Base-by-base conservation (phyloP, 225 moss, liverwort and hornwort genomes). In the Polytrichum commune region DNA sequence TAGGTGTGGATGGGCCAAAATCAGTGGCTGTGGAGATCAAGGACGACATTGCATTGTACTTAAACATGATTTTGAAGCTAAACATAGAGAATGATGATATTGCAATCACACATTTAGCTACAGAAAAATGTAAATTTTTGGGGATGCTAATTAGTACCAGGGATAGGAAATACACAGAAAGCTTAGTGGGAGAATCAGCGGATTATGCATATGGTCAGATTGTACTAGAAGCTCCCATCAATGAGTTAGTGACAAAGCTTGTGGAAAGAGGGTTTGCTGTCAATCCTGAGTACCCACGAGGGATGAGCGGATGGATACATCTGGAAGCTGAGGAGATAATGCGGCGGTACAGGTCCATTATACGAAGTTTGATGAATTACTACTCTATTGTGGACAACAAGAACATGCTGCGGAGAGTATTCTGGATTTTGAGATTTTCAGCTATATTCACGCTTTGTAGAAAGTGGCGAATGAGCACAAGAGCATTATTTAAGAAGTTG, bases 391-490 rank as follows among this genome's bases (percentile, higher is more conserved):
- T 89, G 70, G 83, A 89, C 75, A 89, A 89, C 73, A 79, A 71
- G 55, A 89, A 86, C 65, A 84, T 86, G 89, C 74, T 89, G 83
- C 86, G 78, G 29, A 79, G 89, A 71, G 80, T 89, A 63, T 76
- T 81, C 55, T 89, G 89, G 89, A 73, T 89, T 70, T 28, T 89
- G 64, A 80, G 83, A 79, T 89, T 81, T 70, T 89, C 89, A n/a
- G 89, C 86, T 29, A 69, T 83, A 60, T 89, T 89, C 46, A 89
- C 89, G 55, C 79, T 89, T 57, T 89, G 89, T 63, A 83, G 89
- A 29, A 89, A 89, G 25, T 89, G 89, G 89, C 80, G 86, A 38
- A 79, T 86, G 20, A 78, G 83, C 25, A 75, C 86, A 4, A 81
- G 80, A 67, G 86, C 85, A 54, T 54, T 89, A 72, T 89, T 89